These are phyloP conservation scores for Leptoxyphium fumago DNA, from an alignment of 2,329 filamentous ascomycete genomes.

Conservation along the genomic window DNA sequence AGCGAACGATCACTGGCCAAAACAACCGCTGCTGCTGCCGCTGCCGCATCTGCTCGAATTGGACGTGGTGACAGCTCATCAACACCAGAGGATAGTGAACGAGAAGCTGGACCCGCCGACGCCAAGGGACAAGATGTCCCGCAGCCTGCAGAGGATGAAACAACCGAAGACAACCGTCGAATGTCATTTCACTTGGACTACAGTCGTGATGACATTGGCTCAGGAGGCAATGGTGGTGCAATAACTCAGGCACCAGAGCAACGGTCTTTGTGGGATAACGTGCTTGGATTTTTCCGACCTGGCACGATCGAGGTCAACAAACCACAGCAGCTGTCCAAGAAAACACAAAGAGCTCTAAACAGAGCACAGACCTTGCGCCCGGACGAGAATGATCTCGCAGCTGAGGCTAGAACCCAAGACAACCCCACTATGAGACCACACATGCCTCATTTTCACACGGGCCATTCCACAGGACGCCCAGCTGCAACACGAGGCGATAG, in stretches of 20 bases:
- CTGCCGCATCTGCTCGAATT: not conserved
- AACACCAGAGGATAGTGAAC: conserved; percentile 8
- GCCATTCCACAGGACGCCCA: conserved; percentile 23
- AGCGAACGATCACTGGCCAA: conserved; percentile 25
- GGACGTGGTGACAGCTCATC: not conserved
- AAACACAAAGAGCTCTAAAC: conserved; percentile 20
- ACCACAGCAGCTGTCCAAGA: conserved; percentile 18
- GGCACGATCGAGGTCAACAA: conserved; percentile 56
- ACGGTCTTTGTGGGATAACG: conserved; percentile 30
- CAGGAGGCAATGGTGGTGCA: not conserved
- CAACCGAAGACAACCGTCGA: conserved; percentile 41
- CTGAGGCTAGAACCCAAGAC: conserved; percentile 12
- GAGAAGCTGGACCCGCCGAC: conserved; percentile 14
- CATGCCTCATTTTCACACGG: conserved; percentile 7
- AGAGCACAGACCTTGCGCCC: conserved; percentile 57
- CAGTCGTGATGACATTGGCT: not conserved
- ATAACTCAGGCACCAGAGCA: conserved; percentile 8
- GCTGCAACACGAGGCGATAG: conserved; percentile 36
- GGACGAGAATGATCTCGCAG: conserved; percentile 18
- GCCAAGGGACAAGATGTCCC: conserved; percentile 41
- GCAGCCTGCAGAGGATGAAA: conserved; percentile 51
- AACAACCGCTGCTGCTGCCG: not conserved
- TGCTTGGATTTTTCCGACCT: conserved; percentile 63
- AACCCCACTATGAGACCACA: conserved; percentile 20
- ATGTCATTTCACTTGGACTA: conserved; percentile 3